A percentile compares a stretch with the other conserved stretches of the same genome.
These are phyloP conservation scores for Fusarium sp. DNA, from an alignment of 2,329 filamentous ascomycete genomes.

Conservation along the genomic window DNA sequence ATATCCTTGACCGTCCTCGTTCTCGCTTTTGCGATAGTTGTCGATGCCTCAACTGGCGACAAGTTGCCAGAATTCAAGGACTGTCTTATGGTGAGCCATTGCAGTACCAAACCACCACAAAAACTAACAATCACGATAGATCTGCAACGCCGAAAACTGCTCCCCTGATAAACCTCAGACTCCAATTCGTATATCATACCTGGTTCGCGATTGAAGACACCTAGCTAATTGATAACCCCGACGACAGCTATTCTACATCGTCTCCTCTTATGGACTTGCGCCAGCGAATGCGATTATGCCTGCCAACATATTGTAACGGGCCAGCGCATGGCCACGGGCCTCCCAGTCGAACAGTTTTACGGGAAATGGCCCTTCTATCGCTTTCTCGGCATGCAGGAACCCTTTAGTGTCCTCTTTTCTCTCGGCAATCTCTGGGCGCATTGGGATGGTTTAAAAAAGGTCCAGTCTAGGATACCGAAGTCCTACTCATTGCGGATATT, in stretches of 20 bases:
- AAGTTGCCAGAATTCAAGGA: slow-evolving; percentile 86
- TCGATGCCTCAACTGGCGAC: slow-evolving; percentile 83
- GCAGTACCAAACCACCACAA: not conserved
- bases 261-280: slow-evolving; percentile 91
- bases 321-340: slow-evolving; percentile 73
- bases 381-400: slow-evolving; percentile 93
- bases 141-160: slow-evolving; percentile 87
- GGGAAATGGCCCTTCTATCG: slow-evolving; percentile 98
- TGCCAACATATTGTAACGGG: slow-evolving; percentile 94
- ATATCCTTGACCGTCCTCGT: slow-evolving; percentile 53
- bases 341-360: slow-evolving; percentile 89
- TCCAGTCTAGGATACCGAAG: slow-evolving; percentile 77
- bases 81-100: slow-evolving; percentile 77
- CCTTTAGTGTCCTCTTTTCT: slow-evolving; percentile 92
- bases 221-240: slow-evolving; percentile 34
- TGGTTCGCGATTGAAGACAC: slow-evolving; percentile 19
- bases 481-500: slow-evolving; percentile 82
- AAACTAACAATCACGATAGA: slow-evolving; percentile 61
- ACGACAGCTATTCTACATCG: slow-evolving; percentile 81
- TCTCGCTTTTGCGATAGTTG: slow-evolving; percentile 58
- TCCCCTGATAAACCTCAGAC: slow-evolving; percentile 68
- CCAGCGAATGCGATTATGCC: slow-evolving; percentile 95
- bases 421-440: slow-evolving; percentile 92
- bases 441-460: slow-evolving; percentile 76
- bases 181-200: slow-evolving; percentile 73